phyloP scores from a whole-genome alignment of 495 filamentous ascomycete genomes.

The Tricharina praecox region DNA sequence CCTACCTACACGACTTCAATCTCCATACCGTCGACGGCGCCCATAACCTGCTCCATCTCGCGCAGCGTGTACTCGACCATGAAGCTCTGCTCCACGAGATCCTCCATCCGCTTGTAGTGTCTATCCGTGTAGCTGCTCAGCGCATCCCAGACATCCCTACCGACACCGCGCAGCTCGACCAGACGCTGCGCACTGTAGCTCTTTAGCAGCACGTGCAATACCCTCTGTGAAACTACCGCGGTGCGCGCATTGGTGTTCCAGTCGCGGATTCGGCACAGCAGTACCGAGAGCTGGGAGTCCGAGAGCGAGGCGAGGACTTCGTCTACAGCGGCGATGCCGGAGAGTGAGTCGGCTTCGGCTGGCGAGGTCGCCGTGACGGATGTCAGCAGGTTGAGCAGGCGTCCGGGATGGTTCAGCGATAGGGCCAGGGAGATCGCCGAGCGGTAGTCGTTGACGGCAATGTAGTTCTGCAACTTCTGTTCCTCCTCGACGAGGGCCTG shows the following conservation, averaged over 20 bases:
- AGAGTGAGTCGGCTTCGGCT: constrained; percentile 45
- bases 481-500: constrained; percentile 77
- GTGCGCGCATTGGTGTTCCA: constrained; percentile 94
- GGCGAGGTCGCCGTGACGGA: constrained; percentile 49
- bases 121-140: constrained; percentile 76
- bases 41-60: constrained; percentile 72
- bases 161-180: constrained; percentile 47
- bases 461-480: constrained; percentile 81
- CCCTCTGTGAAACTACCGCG: constrained; percentile 66
- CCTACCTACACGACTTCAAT: no score
- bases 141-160: constrained; percentile 70
- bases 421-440: constrained; percentile 84
- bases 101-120: constrained; percentile 74
- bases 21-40: constrained; percentile 24
- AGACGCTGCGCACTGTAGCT: constrained; percentile 60
- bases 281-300: constrained; percentile 61
- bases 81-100: constrained; percentile 84
- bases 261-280: constrained; percentile 67
- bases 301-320: constrained; percentile 62
- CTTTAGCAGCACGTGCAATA: constrained; percentile 63
- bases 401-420: constrained; percentile 77
- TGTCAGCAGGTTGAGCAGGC: constrained; percentile 64
- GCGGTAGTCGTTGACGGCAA: constrained; percentile 66
- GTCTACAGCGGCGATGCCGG: constrained; percentile 64
- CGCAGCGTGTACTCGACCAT: constrained; percentile 78